A percentile compares a stretch with the other conserved stretches of the same genome.
Conservation (phyloP, 2,329 filamentous ascomycete species). For the Mycocentrospora acerina region DNA sequence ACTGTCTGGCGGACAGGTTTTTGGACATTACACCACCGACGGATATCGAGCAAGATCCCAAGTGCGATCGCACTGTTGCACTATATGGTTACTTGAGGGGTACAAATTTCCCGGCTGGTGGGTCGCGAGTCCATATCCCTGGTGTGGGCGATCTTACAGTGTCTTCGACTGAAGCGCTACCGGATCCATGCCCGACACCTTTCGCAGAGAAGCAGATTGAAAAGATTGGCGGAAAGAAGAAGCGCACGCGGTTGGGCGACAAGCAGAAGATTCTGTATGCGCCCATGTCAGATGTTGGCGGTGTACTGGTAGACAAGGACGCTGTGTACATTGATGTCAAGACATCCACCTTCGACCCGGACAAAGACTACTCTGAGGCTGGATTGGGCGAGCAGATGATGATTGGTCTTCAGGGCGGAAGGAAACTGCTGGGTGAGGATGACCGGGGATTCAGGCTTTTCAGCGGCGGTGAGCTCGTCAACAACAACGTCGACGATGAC, state of each 20-base stretch:
- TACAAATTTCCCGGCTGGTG: slow-evolving; percentile 85
- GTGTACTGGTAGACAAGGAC: slow-evolving; percentile 94
- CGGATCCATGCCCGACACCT: slow-evolving; percentile 94
- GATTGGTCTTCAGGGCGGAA: slow-evolving; percentile 80
- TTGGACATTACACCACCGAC: slow-evolving; percentile 93
- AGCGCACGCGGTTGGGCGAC: slow-evolving; percentile 79
- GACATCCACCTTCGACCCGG: slow-evolving; percentile 68
- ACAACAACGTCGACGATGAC: slow-evolving; percentile 53
- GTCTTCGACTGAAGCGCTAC: slow-evolving; percentile 78
- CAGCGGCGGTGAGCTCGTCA: slow-evolving; percentile 70
- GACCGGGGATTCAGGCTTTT: slow-evolving; percentile 86
- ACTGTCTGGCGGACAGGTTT: slow-evolving; percentile 90
- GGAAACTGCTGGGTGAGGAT: slow-evolving; percentile 77
- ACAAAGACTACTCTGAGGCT: slow-evolving; percentile 67
- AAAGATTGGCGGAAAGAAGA: slow-evolving; percentile 80
- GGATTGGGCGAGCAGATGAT: slow-evolving; percentile 97
- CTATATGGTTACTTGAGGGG: slow-evolving; percentile 92
- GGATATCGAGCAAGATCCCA: slow-evolving; percentile 81
- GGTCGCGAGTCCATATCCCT: slow-evolving; percentile 87
- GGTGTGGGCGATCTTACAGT: slow-evolving; percentile 89
- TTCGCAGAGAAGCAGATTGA: slow-evolving; percentile 84
- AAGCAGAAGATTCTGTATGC: slow-evolving; percentile 97
- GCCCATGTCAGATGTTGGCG: slow-evolving; percentile 97
- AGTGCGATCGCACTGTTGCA: slow-evolving; percentile 87
- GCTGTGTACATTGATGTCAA: slow-evolving; percentile 85